A percentile compares a stretch with the other conserved stretches of the same genome.
Conservation (phyloP, 345 rosid species). For the Hirschfeldia incana region DNA sequence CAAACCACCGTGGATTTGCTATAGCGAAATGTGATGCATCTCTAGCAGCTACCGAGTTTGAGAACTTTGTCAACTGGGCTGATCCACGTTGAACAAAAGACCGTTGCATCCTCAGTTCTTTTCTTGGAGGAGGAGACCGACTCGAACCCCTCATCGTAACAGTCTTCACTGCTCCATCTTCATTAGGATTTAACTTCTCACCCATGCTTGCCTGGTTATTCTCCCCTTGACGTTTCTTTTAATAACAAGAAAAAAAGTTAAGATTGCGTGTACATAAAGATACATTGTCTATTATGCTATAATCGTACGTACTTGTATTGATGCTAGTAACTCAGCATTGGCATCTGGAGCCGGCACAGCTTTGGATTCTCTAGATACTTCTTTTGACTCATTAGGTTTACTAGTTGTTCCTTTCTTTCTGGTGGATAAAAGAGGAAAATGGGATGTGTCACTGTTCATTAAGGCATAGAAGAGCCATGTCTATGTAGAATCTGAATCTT, state of each 20-base stretch:
- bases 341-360: slow-evolving; percentile 53
- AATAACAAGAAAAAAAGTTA: not conserved
- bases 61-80: slow-evolving; percentile 61
- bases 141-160: slow-evolving; percentile 35
- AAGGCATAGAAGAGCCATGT: not conserved
- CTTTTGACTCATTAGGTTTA: slow-evolving; percentile 47
- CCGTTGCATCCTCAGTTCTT: slow-evolving; percentile 51
- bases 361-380: slow-evolving; percentile 45
- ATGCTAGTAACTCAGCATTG: slow-evolving; percentile 47
- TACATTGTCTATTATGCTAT: not conserved
- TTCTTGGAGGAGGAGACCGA: slow-evolving; percentile 37
- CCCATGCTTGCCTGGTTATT: slow-evolving; percentile 22
- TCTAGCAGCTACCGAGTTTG: slow-evolving; percentile 82
- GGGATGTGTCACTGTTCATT: slow-evolving; percentile 2
- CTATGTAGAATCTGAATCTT: slow-evolving; percentile 15
- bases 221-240: slow-evolving; percentile 56
- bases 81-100: slow-evolving; percentile 50
- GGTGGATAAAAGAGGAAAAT: slow-evolving; percentile 6
- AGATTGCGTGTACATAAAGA: not conserved
- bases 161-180: slow-evolving; percentile 31
- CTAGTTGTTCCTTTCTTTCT: slow-evolving; percentile 45
- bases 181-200: not conserved
- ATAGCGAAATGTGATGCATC: slow-evolving; percentile 55
- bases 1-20: slow-evolving; percentile 44
- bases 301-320: slow-evolving; percentile 45